These are phyloP conservation scores for Leucocoprinus birnbaumii DNA, from an alignment of 768 basidiomycete species.

Conservation along the genomic window DNA sequence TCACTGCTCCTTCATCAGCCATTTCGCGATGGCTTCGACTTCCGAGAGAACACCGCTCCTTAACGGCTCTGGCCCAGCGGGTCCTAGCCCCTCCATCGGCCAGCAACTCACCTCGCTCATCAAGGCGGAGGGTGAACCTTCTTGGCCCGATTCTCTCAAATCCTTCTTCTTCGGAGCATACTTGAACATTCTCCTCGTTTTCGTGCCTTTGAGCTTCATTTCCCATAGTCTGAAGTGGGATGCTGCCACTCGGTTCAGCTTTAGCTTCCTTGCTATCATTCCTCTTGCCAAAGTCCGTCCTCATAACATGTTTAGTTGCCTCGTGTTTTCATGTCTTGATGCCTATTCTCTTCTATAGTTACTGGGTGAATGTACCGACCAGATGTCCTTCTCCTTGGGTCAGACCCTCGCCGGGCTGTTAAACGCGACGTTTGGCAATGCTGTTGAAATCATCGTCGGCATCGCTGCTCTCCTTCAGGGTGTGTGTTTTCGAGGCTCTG, in stretches of 20 bases:
- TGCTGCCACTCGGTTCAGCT: conserved; percentile 67
- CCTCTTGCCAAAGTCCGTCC: conserved; percentile 77
- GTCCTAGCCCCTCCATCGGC: conserved; percentile 18
- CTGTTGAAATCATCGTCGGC: conserved; percentile 88
- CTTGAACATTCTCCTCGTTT: conserved; percentile 75
- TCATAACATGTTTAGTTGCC: neutral
- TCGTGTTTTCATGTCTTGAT: conserved; percentile 5
- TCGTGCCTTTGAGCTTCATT: conserved; percentile 70
- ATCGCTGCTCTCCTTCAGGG: conserved; percentile 81
- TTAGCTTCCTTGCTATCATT: conserved; percentile 81
- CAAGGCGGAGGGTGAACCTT: conserved; percentile 63
- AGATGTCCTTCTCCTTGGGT: conserved; percentile 74
- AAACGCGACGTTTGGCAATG: conserved; percentile 83
- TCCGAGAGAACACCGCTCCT: conserved; percentile 50
- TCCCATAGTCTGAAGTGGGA: conserved; percentile 73
- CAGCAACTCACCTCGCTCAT: conserved; percentile 37
- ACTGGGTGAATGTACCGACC: conserved; percentile 80
- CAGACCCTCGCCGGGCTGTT: conserved; percentile 84
- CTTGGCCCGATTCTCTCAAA: conserved; percentile 52
- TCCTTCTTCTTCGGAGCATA: conserved; percentile 66
- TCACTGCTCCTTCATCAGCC: conserved; percentile 15
- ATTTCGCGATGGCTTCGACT: conserved; percentile 21
- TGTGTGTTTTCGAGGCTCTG: conserved; percentile 21
- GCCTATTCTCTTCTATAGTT: conserved; percentile 36
- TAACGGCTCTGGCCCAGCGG: conserved; percentile 26